Conservation (phyloP, 2,329 filamentous ascomycete species). For the Xylaria sp. region DNA sequence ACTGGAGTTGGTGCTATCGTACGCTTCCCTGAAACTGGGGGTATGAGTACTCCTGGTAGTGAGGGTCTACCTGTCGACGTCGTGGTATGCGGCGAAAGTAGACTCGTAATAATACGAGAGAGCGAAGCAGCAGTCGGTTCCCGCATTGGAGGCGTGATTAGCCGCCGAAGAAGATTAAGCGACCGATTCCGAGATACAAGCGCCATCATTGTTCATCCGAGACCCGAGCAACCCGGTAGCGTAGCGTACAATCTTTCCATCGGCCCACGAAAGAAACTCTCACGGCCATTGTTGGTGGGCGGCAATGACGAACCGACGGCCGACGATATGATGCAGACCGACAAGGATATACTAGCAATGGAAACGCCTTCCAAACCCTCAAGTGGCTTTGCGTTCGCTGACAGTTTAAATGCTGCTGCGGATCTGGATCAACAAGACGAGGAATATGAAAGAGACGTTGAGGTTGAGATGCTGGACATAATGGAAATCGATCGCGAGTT, state of each 20-base stretch:
- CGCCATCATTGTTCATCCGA: constrained; percentile 67
- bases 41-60: constrained; percentile 41
- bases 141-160: constrained; percentile 56
- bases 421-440: constrained; percentile 59
- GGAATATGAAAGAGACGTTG: constrained; percentile 62
- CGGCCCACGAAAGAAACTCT: constrained; percentile 45
- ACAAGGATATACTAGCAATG: constrained; percentile 43
- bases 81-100: constrained; percentile 65
- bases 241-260: constrained; percentile 62
- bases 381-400: constrained; percentile 62
- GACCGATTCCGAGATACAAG: constrained; percentile 56
- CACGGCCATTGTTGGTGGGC: constrained; percentile 29
- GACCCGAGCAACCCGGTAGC: constrained; percentile 55
- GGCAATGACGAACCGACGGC: constrained; percentile 38
- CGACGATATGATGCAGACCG: constrained; percentile 44
- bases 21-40: constrained; percentile 48
- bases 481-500: constrained; percentile 73
- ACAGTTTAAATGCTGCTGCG: constrained; percentile 64
- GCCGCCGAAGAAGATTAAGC: constrained; percentile 46
- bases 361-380: constrained; percentile 45
- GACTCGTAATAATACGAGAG: constrained; percentile 66
- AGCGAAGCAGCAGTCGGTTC: constrained; percentile 60
- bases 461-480: constrained; percentile 72
- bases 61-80: constrained; percentile 64
- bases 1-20: constrained; percentile 62